These are phyloP conservation scores for Fraxinus americana DNA, from an alignment of 257 asterid genomes.

Conservation along the genomic window DNA sequence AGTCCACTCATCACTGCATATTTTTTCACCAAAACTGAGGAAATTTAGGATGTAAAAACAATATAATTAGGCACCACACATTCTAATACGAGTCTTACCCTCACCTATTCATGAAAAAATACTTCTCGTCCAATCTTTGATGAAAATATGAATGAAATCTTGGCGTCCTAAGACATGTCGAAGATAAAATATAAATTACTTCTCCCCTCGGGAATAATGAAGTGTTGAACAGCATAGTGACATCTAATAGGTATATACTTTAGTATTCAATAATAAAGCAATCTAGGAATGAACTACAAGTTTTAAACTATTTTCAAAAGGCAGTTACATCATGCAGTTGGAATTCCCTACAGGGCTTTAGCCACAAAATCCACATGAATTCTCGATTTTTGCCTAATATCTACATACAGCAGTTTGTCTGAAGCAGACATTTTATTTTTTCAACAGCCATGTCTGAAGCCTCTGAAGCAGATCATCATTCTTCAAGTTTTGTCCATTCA, in stretches of 20 bases:
- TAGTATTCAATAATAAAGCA: background rate
- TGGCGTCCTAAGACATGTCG: background rate
- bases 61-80: too few species aligned
- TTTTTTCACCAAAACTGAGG: background rate
- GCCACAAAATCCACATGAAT: background rate
- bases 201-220: background rate
- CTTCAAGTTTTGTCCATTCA: constrained; percentile 36
- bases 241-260: background rate
- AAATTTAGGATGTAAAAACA: background rate
- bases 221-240: background rate
- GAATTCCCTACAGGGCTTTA: background rate
- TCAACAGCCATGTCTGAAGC: constrained; percentile 33
- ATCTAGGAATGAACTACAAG: background rate
- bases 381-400: background rate
- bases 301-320: background rate
- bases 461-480: constrained; percentile 25
- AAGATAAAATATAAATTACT: too few species aligned
- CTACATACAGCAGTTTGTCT: background rate
- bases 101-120: too few species aligned
- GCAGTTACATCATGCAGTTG: constrained; percentile 28
- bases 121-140: background rate
- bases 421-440: background rate
- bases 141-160: background rate
- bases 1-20: background rate
- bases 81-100: background rate